Evolutionary conservation across 1,284 basidiomycete species (phyloP).

Genomic region (Cryptococcus maquisensis): DNA sequence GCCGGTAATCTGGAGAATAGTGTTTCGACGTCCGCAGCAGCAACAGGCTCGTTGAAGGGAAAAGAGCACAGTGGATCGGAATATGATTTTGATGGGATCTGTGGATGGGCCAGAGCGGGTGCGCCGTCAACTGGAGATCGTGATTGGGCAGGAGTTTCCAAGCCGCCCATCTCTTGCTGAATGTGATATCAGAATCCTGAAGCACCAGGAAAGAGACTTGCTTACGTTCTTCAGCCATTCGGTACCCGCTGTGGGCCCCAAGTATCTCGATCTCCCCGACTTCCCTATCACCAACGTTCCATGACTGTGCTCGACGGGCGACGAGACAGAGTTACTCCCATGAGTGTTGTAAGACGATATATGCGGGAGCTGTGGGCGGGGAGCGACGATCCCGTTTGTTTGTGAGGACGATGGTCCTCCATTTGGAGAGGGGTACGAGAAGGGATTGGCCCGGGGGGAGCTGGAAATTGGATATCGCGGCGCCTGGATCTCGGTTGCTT

Average conservation of each 20-base stretch:
- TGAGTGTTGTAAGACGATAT: background rate
- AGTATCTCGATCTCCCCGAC: constrained; percentile 30
- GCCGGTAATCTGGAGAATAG: constrained; percentile 24
- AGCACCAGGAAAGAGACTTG: background rate
- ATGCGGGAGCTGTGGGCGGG: background rate
- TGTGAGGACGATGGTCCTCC: background rate
- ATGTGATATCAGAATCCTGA: background rate
- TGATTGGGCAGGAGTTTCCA: constrained; percentile 1
- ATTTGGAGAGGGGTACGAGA: background rate
- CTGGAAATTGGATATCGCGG: background rate
- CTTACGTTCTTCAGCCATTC: constrained; percentile 37
- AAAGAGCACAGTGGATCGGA: constrained; percentile 7
- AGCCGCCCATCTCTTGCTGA: constrained; percentile 21
- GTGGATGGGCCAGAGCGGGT: background rate
- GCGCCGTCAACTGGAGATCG: background rate
- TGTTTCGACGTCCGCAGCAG: constrained; percentile 1
- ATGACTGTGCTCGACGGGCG: constrained; percentile 26
- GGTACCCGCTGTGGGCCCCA: constrained; percentile 35
- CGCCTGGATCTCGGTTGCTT: background rate
- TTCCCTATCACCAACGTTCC: constrained; percentile 34
- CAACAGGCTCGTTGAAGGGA: constrained; percentile 6
- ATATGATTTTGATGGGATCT: background rate
- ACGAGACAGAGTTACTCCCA: background rate
- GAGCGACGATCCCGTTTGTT: background rate
- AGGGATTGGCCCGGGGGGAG: background rate